These are phyloP conservation scores for Climacium dendroides DNA, from an alignment of 225 moss, liverwort and hornwort species.

Conservation along the genomic window DNA sequence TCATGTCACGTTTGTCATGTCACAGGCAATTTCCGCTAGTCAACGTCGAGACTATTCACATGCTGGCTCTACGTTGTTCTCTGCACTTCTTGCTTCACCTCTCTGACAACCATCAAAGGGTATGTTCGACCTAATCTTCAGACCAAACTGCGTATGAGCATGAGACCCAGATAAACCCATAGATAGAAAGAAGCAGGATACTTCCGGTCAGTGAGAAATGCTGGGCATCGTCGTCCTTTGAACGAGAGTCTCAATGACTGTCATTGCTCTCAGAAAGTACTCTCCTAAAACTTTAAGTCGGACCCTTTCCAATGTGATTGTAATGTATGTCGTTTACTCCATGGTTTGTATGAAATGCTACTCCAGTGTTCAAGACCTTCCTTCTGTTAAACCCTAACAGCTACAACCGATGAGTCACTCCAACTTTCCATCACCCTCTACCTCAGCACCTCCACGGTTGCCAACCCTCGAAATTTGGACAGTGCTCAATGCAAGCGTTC, in stretches of 20 bases:
- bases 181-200: background rate
- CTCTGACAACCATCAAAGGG: background rate
- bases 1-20: background rate
- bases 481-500: background rate
- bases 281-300: background rate
- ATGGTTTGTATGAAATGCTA: background rate
- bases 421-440: background rate
- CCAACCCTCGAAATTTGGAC: background rate
- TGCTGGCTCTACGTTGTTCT: background rate
- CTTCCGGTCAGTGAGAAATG: background rate
- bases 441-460: background rate
- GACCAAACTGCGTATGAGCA: background rate
- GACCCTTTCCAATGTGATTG: background rate
- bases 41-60: background rate
- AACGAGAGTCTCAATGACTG: background rate
- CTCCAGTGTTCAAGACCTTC: background rate
- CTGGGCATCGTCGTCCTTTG: background rate
- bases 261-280: background rate
- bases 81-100: background rate
- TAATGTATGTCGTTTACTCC: background rate
- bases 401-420: background rate
- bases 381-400: conserved; percentile 2
- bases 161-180: background rate
- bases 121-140: background rate
- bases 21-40: background rate